Conservation (phyloP, 768 basidiomycete genomes). For the Astraeus odoratus region DNA sequence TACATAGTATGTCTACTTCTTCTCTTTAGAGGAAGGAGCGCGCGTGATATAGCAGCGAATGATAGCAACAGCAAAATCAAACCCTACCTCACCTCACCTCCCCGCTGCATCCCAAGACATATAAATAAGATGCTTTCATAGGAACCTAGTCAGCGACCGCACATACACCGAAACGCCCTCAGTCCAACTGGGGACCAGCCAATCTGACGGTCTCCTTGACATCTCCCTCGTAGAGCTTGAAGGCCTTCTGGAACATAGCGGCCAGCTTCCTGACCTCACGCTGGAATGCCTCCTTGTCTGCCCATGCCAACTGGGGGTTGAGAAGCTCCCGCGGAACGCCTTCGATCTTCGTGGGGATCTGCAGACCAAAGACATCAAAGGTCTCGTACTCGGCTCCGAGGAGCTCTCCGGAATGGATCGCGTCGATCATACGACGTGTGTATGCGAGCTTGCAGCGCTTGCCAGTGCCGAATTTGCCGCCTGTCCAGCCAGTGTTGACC, state of each 20-base stretch:
- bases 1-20: no score
- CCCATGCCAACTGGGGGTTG: constrained; percentile 84
- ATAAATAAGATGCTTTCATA: neutral
- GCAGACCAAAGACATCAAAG: constrained; percentile 76
- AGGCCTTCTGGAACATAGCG: constrained; percentile 92
- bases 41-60: no score
- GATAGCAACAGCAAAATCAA: no score
- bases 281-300: constrained; percentile 83
- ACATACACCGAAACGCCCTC: neutral
- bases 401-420: constrained; percentile 90
- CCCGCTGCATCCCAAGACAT: no score
- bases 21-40: no score
- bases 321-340: constrained; percentile 89
- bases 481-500: constrained; percentile 98
- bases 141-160: neutral
- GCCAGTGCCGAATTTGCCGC: constrained; percentile 88
- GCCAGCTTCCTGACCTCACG: constrained; percentile 83
- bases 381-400: constrained; percentile 82
- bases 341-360: constrained; percentile 75
- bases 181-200: constrained; percentile 60
- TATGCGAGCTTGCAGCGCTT: constrained; percentile 95
- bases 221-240: constrained; percentile 84
- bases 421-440: constrained; percentile 94
- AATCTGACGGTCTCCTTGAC: constrained; percentile 72
- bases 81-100: no score